Evolutionary conservation across 2,329 filamentous ascomycete species (phyloP).

Genomic region (Epichloe scottii): DNA sequence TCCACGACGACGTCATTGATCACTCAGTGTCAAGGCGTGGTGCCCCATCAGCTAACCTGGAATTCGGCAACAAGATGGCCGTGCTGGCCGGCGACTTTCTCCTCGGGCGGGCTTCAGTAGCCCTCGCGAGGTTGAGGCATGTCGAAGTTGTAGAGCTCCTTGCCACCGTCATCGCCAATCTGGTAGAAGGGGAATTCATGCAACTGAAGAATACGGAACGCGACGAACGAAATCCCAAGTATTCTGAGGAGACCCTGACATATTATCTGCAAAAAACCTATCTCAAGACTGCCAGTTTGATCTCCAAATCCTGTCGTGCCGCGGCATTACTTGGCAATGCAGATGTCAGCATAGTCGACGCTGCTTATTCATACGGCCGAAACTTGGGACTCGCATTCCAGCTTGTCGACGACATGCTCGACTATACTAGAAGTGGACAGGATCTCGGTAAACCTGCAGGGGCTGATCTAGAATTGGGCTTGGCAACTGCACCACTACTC

Average conservation of each 20-base stretch:
- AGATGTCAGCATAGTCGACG: constrained; percentile 69
- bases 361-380: constrained; percentile 83
- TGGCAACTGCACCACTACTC: constrained; percentile 84
- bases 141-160: constrained; percentile 90
- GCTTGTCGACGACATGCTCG: constrained; percentile 93
- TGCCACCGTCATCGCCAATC: constrained; percentile 91
- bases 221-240: constrained; percentile 73
- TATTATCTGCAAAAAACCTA: constrained; percentile 99
- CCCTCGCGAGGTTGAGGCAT: constrained; percentile 77
- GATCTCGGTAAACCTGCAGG: constrained; percentile 92
- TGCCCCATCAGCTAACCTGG: constrained; percentile 77
- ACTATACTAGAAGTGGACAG: constrained; percentile 76
- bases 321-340: constrained; percentile 74
- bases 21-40: constrained; percentile 76
- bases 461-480: constrained; percentile 81
- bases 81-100: constrained; percentile 96
- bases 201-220: constrained; percentile 91
- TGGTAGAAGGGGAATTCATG: constrained; percentile 99
- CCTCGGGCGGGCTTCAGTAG: constrained; percentile 83
- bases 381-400: constrained; percentile 94
- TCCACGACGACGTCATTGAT: constrained; percentile 98
- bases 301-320: constrained; percentile 90
- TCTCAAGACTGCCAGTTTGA: constrained; percentile 88
- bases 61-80: constrained; percentile 99
- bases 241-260: constrained; percentile 76